These are phyloP conservation scores for Spathaspora arborariae DNA, from an alignment of 805 yeast genomes.

Conservation along the genomic window DNA sequence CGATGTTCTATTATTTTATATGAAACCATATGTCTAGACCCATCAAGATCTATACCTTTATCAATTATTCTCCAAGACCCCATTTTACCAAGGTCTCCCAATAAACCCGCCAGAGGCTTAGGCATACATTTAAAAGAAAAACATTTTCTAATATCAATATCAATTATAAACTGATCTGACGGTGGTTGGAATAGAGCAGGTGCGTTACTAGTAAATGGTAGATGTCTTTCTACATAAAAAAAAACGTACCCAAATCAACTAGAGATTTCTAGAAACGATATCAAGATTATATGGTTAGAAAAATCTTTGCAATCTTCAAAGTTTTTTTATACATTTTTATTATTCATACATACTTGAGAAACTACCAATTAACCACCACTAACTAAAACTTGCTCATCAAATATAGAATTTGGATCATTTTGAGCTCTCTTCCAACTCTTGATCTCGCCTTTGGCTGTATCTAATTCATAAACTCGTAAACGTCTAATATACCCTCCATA, in stretches of 20 bases:
- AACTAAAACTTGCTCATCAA: constrained; percentile 54
- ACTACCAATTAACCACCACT: constrained; percentile 23
- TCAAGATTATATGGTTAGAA: too few species aligned
- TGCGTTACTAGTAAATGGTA: constrained; percentile 20
- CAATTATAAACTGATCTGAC: constrained; percentile 36
- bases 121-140: constrained; percentile 22
- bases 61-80: constrained; percentile 41
- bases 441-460: constrained; percentile 45
- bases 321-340: too few species aligned
- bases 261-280: too few species aligned
- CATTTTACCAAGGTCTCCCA: constrained; percentile 20
- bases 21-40: constrained; percentile 42
- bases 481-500: constrained; percentile 86
- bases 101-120: constrained; percentile 14
- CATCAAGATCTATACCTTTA: constrained; percentile 46
- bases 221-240: constrained; percentile 17
- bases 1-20: constrained; percentile 22
- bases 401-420: constrained; percentile 37
- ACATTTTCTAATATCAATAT: constrained; percentile 36
- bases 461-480: constrained; percentile 66
- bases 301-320: too few species aligned
- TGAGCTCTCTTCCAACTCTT: constrained; percentile 74
- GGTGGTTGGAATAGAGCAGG: constrained; percentile 42
- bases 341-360: too few species aligned
- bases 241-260: too few species aligned